A percentile compares a stretch with the other conserved stretches of the same genome.
Evolutionary conservation across 805 yeast genomes (phyloP).

Genomic region (Wickerhamiella sergipiensis): DNA sequence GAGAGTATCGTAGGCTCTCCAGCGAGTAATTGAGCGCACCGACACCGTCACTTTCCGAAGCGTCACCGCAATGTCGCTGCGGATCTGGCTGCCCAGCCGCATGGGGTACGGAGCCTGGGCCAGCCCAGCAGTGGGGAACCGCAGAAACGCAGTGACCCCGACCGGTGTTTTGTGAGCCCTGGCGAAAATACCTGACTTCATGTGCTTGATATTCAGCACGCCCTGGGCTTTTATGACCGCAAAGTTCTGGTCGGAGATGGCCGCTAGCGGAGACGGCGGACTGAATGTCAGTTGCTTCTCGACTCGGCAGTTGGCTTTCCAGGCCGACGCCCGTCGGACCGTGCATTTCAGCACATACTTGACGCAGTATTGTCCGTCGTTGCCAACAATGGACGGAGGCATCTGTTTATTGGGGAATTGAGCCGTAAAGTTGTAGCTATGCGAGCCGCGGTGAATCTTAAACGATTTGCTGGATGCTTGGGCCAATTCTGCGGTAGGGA

Average conservation of each 20-base stretch:
- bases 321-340: conserved; percentile 3
- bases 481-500: conserved; percentile 3
- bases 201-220: not conserved
- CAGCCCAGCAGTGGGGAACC: not conserved
- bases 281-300: conserved; percentile 4
- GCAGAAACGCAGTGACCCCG: not conserved
- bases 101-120: conserved; percentile 1
- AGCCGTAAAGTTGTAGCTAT: conserved; percentile 5
- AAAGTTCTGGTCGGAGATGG: not conserved
- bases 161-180: not conserved
- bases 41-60: not conserved
- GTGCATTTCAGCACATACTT: conserved; percentile 5
- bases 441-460: conserved; percentile 6
- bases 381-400: conserved; percentile 5
- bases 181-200: not conserved
- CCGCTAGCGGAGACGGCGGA: not conserved
- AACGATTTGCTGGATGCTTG: not conserved
- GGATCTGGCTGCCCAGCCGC: not conserved
- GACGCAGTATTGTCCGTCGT: not conserved
- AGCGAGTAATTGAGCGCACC: not conserved
- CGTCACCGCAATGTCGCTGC: not conserved
- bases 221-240: not conserved
- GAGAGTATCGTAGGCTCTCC: not conserved
- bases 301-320: conserved; percentile 3
- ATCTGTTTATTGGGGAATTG: conserved; percentile 3